Evolutionary conservation across 192 early-diverging fungal species (phyloP), one percentile per base, ranked within the genome.

Genomic region (Geranomyces variabilis): DNA sequence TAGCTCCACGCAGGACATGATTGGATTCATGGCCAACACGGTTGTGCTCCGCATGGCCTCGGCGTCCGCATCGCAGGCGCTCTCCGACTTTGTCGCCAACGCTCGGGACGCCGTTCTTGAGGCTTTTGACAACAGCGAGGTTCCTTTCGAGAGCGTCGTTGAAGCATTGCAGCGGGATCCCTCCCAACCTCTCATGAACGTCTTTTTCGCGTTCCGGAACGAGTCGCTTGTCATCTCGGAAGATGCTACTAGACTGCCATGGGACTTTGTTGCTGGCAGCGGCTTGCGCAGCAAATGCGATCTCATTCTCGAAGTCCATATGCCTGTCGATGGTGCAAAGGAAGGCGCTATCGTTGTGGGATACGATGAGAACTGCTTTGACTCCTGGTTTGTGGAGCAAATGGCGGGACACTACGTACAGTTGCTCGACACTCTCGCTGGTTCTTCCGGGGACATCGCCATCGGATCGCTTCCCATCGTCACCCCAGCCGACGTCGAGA

Each of bases 1-100:
- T 12, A 34, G 9, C 12, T 30, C 47, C 8, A 17, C 47, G 10
- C 28, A 48, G 26, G 65, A 66, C 65, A 29, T 49, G 7, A 7
- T 66, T 12, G 65, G 65, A n/a, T 66, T 12, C 65, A 24, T 44
- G 17, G 7, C 28, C 17, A 66, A 66, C 65, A 66, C 65, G 19
- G 46, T 47, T 47, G 46, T 47, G 12, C 12, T 47, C 46, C 46
- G 46, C 12, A 14, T 47, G 46, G 12, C 46, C 46, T 47, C 46
- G 46, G 12, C 46, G 46, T 12, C 46, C 19, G 12, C 46, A 12
- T 14, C 46, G 46, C 46, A 47, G 46, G 12, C 46, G 12, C 46
- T 47, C 12, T 47, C 46, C 19, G 46, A 47, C 46, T 47, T 47
- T 47, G 46, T 47, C 46, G 12, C 46, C 12, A 47, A 12, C 19